Percentiles rank a stretch among this genome's conserved stretches.
Evolutionary conservation across 352 stramenopile species (phyloP).

Genomic region (Blastocystis hominis): DNA sequence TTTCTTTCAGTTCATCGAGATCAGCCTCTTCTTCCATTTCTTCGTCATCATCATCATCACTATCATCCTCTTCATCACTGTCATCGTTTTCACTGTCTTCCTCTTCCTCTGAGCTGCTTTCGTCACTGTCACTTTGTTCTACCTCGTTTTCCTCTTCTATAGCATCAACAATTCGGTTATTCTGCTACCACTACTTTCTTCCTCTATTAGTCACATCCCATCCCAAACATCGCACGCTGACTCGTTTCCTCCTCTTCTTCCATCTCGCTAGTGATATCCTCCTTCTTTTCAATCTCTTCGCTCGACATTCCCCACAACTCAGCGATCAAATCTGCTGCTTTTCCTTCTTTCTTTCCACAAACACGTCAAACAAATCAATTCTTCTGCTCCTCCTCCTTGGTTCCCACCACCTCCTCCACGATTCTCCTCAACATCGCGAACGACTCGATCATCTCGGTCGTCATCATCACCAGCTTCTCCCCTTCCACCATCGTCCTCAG

Average conservation of each 20-base stretch:
- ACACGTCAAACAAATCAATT: background rate
- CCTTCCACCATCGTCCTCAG: background rate
- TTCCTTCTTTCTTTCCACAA: background rate
- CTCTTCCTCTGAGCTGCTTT: background rate
- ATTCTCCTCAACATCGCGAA: background rate
- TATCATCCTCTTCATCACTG: background rate
- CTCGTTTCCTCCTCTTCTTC: background rate
- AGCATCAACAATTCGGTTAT: background rate
- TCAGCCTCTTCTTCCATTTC: background rate
- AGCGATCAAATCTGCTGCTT: too few relatives aligned
- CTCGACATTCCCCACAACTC: background rate
- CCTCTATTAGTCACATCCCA: background rate
- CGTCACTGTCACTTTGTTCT: background rate
- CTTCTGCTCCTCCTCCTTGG: too few relatives aligned
- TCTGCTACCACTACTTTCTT: background rate
- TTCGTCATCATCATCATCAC: background rate
- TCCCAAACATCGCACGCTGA: background rate
- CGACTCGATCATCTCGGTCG: conserved; percentile 25
- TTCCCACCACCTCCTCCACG: background rate
- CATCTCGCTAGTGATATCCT: background rate
- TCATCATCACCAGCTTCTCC: conserved; percentile 4
- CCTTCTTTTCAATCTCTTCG: background rate
- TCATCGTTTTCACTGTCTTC: background rate
- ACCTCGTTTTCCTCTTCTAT: background rate
- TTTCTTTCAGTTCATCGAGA: background rate